Evolutionary conservation across 441 rosid genomes (phyloP).

Genomic region (Omphalea diandra): DNA sequence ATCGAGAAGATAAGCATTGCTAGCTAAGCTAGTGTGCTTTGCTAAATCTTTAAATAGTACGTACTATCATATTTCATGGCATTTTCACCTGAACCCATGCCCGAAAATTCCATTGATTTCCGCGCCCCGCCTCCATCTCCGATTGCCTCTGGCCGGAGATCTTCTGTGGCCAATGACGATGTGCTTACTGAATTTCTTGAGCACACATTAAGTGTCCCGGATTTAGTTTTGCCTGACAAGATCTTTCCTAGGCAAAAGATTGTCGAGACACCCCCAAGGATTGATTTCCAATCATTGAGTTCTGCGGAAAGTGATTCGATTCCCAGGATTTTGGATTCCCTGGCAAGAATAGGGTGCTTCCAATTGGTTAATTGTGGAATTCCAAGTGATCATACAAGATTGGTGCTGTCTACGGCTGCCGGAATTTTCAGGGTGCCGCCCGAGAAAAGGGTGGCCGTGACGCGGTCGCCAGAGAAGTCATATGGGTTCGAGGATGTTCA

Average conservation of each 20-base stretch:
- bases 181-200: slow-evolving; percentile 75
- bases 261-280: slow-evolving; percentile 51
- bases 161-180: slow-evolving; percentile 67
- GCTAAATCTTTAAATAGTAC: neutral
- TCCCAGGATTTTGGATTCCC: slow-evolving; percentile 48
- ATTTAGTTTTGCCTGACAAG: slow-evolving; percentile 71
- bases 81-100: slow-evolving; percentile 43
- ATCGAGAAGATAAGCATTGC: neutral
- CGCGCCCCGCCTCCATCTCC: slow-evolving; percentile 95
- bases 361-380: slow-evolving; percentile 70
- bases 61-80: slow-evolving; percentile 32
- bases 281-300: slow-evolving; percentile 48
- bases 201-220: slow-evolving; percentile 70
- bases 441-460: slow-evolving; percentile 38
- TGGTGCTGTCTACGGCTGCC: slow-evolving; percentile 38
- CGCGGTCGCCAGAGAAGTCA: slow-evolving; percentile 45
- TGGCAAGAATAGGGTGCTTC: slow-evolving; percentile 63
- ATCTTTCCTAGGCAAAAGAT: slow-evolving; percentile 69
- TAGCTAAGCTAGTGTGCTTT: neutral
- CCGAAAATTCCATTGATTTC: slow-evolving; percentile 56
- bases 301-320: slow-evolving; percentile 27
- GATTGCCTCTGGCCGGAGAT: slow-evolving; percentile 61
- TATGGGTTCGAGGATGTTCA: slow-evolving; percentile 57
- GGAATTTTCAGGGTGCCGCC: slow-evolving; percentile 41
- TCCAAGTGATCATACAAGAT: slow-evolving; percentile 33